A percentile compares a stretch with the other conserved stretches of the same genome.
Conservation (phyloP, 225 moss, liverwort and hornwort species). For the Sphagnum tenellum region DNA sequence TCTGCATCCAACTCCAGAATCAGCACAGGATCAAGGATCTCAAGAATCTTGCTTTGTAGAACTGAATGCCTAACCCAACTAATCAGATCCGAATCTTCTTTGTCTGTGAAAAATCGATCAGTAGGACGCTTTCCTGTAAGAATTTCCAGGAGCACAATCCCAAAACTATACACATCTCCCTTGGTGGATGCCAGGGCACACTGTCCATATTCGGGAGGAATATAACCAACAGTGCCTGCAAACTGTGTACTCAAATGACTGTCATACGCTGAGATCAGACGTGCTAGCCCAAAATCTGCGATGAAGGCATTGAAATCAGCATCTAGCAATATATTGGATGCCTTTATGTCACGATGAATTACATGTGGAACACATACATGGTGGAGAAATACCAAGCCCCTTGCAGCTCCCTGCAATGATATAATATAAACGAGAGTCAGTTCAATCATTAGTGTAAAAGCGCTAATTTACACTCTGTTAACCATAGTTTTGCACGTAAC, state of each 20-base stretch:
- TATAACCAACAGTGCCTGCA: constrained; percentile 31
- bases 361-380: constrained; percentile 25
- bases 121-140: constrained; percentile 22
- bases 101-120: constrained; percentile 11
- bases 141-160: constrained; percentile 24
- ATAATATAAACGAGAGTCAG: background rate
- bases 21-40: constrained; percentile 7
- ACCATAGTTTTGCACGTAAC: background rate
- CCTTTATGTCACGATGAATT: constrained; percentile 31
- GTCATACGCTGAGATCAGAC: constrained; percentile 19
- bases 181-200: constrained; percentile 17
- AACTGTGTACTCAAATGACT: constrained; percentile 29
- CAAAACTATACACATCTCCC: constrained; percentile 34
- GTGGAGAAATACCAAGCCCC: constrained; percentile 31
- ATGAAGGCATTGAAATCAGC: constrained; percentile 17
- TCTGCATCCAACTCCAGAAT: constrained; percentile 4
- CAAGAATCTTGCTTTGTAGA: constrained; percentile 8
- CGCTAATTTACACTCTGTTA: background rate
- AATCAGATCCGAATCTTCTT: constrained; percentile 16
- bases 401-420: constrained; percentile 14
- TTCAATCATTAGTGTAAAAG: too few relatives aligned
- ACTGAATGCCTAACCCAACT: constrained; percentile 19
- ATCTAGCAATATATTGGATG: constrained; percentile 27
- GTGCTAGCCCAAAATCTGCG: constrained; percentile 31
- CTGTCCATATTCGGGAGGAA: constrained; percentile 38